These are phyloP conservation scores for Solanum hybrid DNA, from an alignment of 305 asterid species.

Conservation along the genomic window DNA sequence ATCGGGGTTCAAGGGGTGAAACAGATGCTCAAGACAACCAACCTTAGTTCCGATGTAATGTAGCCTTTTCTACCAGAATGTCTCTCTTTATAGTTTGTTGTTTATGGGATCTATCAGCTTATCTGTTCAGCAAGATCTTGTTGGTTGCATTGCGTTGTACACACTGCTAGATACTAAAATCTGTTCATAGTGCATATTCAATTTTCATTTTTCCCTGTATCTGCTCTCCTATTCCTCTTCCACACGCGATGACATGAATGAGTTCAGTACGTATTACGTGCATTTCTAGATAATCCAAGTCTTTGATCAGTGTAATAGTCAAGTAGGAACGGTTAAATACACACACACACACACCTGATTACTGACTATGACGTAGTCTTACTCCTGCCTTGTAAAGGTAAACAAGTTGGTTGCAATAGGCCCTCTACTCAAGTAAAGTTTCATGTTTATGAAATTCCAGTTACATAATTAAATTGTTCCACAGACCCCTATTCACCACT, in stretches of 20 bases:
- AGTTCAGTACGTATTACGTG: background rate
- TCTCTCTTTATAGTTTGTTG: background rate
- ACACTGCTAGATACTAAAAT: background rate
- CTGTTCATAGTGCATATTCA: background rate
- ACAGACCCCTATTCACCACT: background rate
- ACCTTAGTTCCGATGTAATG: background rate
- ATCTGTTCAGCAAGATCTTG: background rate
- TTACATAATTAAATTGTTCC: no score
- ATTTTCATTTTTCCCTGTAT: background rate
- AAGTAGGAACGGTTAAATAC: background rate
- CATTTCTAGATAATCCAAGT: background rate
- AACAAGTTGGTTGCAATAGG: background rate
- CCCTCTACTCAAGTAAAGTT: background rate
- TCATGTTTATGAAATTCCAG: background rate
- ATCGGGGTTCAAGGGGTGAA: constrained; percentile 29
- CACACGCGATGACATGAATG: background rate
- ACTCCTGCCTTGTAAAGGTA: background rate
- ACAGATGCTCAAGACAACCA: constrained; percentile 31
- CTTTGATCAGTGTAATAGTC: background rate
- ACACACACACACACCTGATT: background rate
- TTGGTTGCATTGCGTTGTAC: background rate
- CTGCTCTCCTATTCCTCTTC: background rate
- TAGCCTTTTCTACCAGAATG: background rate
- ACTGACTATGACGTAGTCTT: background rate
- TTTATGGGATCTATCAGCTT: background rate